These are phyloP conservation scores for Saturnispora galanensis DNA, from an alignment of 805 yeast genomes.

Conservation along the genomic window DNA sequence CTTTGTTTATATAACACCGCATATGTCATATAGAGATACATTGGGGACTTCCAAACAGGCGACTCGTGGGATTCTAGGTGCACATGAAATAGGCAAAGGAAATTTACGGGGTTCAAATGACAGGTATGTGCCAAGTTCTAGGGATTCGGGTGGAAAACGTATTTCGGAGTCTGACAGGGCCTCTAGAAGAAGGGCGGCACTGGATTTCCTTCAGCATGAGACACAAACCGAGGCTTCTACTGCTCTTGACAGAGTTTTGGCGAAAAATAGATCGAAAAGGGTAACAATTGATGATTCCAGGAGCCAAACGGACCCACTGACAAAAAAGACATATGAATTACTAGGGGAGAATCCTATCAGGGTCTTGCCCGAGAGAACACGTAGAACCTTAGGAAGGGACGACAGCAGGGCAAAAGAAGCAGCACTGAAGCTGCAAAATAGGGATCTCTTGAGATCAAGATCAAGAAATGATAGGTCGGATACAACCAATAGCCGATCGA, in stretches of 20 bases:
- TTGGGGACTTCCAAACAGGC: no score
- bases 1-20: no score
- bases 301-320: constrained; percentile 5
- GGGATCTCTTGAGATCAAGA: not conserved
- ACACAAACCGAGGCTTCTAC: constrained; percentile 1
- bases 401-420: constrained; percentile 16
- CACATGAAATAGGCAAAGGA: no score
- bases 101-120: not conserved
- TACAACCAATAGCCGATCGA: constrained; percentile 12
- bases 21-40: no score
- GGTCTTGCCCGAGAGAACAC: constrained; percentile 10
- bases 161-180: constrained; percentile 8
- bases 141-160: not conserved
- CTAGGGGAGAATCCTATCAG: constrained; percentile 24
- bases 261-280: not conserved
- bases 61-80: no score
- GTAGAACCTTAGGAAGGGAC: constrained; percentile 11
- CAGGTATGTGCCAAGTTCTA: not conserved
- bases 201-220: constrained; percentile 11
- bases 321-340: constrained; percentile 19
- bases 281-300: no score
- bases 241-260: not conserved
- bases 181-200: constrained; percentile 10
- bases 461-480: constrained; percentile 3
- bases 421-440: constrained; percentile 10